Evolutionary conservation across 2,329 filamentous ascomycete species (phyloP), one percentile per base, ranked within the genome.

Genomic region (Arthrobotrys entomopaga): DNA sequence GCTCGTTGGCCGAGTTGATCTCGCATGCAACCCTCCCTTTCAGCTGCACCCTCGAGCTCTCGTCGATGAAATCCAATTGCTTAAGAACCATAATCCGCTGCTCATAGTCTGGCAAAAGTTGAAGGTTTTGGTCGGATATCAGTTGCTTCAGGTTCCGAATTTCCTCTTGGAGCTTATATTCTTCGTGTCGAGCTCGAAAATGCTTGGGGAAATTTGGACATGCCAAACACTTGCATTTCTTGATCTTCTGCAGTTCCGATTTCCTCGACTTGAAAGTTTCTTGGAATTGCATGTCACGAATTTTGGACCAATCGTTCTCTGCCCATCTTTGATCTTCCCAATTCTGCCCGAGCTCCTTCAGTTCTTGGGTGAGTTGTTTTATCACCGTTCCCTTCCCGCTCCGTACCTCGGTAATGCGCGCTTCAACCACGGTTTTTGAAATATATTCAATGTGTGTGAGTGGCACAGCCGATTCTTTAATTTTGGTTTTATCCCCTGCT

Each of bases 11-110:
- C 0, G 94, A 97, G 82, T 98, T 95, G 73, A 99, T 94, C 83
- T 99, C 95, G 83, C 95, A 99, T 3, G 95, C 95, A 20, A 99
- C 95, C 82, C 98, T 98, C 82, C 95, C 95, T 83, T 99, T 99
- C 76, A 99, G 87, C 82, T 96, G 91, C 43, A 99, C 96, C 20
- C 94, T 89, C 3, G 89, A 90, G 50, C 90, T 88, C 2, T 91
- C 89, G 79, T 99, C 95, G 77, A 99, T 91, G 81, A 99, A 99
- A 3, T 89, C 90, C 6, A 99, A 87, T 77, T 98, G 93, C 80
- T 92, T 93, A 52, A 99, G 86, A 0, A 99, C 95, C 76, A 90
- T 88, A 42, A 98, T 92, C 57, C 95, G 90, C 82, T 98, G 95
- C 80, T 98, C 91, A 80, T 99, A 99, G 82, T 99, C 95, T 0